These are phyloP conservation scores for Tricholoma flavovirens DNA, from an alignment of 768 basidiomycete species.

Conservation along the genomic window DNA sequence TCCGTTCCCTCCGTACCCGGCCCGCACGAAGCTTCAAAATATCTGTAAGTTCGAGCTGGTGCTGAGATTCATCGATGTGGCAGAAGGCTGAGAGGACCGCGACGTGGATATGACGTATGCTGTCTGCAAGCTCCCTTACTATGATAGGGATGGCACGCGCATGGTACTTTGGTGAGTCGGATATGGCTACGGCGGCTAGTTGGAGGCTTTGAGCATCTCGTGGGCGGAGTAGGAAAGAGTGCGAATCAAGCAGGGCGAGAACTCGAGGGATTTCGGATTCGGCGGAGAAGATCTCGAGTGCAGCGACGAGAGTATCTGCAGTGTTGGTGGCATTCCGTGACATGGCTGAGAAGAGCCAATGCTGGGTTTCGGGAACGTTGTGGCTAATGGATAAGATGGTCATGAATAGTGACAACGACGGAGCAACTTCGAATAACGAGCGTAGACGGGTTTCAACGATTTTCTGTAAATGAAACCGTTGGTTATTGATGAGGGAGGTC, in stretches of 20 bases:
- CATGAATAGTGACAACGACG: constrained; percentile 41
- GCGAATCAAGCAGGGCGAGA: constrained; percentile 34
- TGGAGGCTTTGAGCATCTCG: constrained; percentile 47
- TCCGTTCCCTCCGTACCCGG: constrained; percentile 37
- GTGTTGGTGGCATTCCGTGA: constrained; percentile 39
- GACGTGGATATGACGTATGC: constrained; percentile 34
- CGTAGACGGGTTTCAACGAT: constrained; percentile 42
- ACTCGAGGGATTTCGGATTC: constrained; percentile 32
- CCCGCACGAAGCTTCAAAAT: constrained; percentile 39
- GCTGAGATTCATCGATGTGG: constrained; percentile 35
- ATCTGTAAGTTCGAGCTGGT: constrained; percentile 36
- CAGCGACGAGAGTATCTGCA: constrained; percentile 47
- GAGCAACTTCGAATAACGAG: constrained; percentile 43
- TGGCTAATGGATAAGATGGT: constrained; percentile 34
- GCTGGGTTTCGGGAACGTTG: constrained; percentile 27
- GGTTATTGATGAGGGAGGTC: constrained; percentile 35
- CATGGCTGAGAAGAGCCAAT: constrained; percentile 28
- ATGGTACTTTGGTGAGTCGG: constrained; percentile 27
- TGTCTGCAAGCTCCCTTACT: constrained; percentile 48
- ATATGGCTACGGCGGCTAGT: constrained; percentile 30
- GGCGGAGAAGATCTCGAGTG: constrained; percentile 45
- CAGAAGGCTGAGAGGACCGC: constrained; percentile 43
- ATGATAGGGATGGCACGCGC: constrained; percentile 35
- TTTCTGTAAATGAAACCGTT: constrained; percentile 34
- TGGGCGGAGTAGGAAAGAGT: constrained; percentile 56